Base-by-base conservation (phyloP, 2,329 filamentous ascomycete species). In the Talaromyces piceae region DNA sequence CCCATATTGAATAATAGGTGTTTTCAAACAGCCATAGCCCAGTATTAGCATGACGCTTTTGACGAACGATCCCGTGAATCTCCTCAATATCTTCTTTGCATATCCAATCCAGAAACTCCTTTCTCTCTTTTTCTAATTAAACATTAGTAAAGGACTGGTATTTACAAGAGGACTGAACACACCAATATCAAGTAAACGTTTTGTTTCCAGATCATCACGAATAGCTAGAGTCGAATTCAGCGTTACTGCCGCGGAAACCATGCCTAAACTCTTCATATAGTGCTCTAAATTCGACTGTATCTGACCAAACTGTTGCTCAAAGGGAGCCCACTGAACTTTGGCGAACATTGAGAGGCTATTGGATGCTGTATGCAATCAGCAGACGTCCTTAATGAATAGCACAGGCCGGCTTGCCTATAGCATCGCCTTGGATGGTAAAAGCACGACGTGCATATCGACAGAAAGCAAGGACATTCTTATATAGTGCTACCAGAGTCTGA, bases 301-400 rank as follows among this genome's bases (percentile, higher is more conserved):
- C 28, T 44, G 26, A 13, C 50, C 50, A 12, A 53, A 55, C 45
- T 55, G 41, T 27, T 45, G 26, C n/a, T 55, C 53, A n/a, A 55
- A 55, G 3, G 47, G 50, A 4, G 22, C 30, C 53, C 53, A 55
- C 7, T 55, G 53, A 9, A 51, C 37, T 33, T 13, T 54, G 27
- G 44, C 41, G 16, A 52, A 50, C 3, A 53, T 20, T 3, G 43
- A 23, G 22, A 54, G 22, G 16, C 27, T 20, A 41, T 30, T 45
- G 0, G 33, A 28, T 11, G 27, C 39, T 52, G 16, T 12, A 13
- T 22, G n/a, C 22, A 7, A 28, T 45, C 7, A 54, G 47, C 13
- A 28, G 27, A 9, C 12, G 22, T 30, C 16, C 25, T 12, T 26
- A 28, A 26, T 22, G 4, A 13, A 16, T 25, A 18, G 5, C 26